Conservation (phyloP, 768 basidiomycete genomes). For the Pleurotus giganteus region DNA sequence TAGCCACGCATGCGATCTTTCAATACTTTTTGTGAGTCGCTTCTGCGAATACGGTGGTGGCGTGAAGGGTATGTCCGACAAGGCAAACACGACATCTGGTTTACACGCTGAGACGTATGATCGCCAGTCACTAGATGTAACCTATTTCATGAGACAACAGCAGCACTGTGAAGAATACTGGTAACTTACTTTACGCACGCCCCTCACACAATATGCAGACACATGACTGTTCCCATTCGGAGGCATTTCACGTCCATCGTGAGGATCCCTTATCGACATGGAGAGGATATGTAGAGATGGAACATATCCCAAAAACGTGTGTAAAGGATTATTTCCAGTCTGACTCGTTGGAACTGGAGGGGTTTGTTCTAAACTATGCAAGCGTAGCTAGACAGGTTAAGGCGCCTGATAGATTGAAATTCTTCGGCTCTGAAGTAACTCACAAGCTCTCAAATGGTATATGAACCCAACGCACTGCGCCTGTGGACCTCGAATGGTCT, state of each 20-base stretch:
- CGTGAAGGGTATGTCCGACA: conserved; percentile 70
- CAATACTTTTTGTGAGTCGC: conserved; percentile 71
- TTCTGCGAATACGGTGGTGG: conserved; percentile 72
- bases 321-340: conserved; percentile 51
- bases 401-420: background rate
- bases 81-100: conserved; percentile 71
- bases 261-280: conserved; percentile 64
- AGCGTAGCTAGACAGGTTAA: conserved; percentile 7
- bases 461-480: conserved; percentile 60
- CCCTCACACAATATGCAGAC: conserved; percentile 58
- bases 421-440: conserved; percentile 29
- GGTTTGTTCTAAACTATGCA: conserved; percentile 54
- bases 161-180: conserved; percentile 1
- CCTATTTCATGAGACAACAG: conserved; percentile 32
- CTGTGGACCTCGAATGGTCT: conserved; percentile 49
- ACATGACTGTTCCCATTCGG: conserved; percentile 63
- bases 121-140: conserved; percentile 55
- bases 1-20: conserved; percentile 68
- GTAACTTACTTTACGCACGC: conserved; percentile 64
- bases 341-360: conserved; percentile 69
- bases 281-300: conserved; percentile 49
- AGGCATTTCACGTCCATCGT: conserved; percentile 66
- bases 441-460: conserved; percentile 84
- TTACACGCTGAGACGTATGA: conserved; percentile 47
- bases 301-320: conserved; percentile 60